Evolutionary conservation across 1,139 yeast species (phyloP), one percentile per base, ranked within the genome.

Genomic region (Saccharomyces hybrid): DNA sequence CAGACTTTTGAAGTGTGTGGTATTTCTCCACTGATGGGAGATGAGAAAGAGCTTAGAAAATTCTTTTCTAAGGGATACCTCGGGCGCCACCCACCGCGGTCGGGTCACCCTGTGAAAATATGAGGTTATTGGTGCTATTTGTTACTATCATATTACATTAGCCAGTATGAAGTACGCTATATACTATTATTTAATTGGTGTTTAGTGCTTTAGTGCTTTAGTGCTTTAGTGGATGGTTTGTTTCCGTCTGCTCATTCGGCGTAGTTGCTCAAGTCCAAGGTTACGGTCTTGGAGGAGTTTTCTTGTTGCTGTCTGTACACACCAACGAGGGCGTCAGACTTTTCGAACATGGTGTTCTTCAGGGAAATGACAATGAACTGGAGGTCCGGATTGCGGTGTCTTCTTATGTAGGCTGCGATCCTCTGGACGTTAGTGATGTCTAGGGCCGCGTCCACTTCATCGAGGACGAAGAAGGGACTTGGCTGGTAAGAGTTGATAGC

Each of bases 381-480:
- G 66, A 90, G 84, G 49, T 82, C 79, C 1, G 89, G 86, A 26
- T 89, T 86, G 1, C 95, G 86, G 64, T 88, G 85, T 59, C 79
- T 80, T 55, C 80, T 79, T 59, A 93, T 89, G 67, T 91, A 95
- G 56, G 83, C 84, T 12, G 97, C 97, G 57, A 93, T 85, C 63
- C 83, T 82, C 53, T 82, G 81, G 26, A 95, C 97, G 67, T 93
- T 93, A 16, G 90, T 83, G 59, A 88, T 85, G 71, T 93, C 99
- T 59, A 93, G 78, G 0, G 99, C 98, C 1, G 99, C 98, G 73
- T 93, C 99, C 16, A 93, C 91, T 72, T 93, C 99, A 70, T 93
- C 99, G 51, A 93, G 75, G 0, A 93, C 96, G 68, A 93, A 93
- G 69, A 93, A 93, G 26, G 99, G 99, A 0, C 97, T 86, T 1